phyloP scores from a whole-genome alignment of 768 basidiomycete species.

The Tremella yokohamensis region DNA sequence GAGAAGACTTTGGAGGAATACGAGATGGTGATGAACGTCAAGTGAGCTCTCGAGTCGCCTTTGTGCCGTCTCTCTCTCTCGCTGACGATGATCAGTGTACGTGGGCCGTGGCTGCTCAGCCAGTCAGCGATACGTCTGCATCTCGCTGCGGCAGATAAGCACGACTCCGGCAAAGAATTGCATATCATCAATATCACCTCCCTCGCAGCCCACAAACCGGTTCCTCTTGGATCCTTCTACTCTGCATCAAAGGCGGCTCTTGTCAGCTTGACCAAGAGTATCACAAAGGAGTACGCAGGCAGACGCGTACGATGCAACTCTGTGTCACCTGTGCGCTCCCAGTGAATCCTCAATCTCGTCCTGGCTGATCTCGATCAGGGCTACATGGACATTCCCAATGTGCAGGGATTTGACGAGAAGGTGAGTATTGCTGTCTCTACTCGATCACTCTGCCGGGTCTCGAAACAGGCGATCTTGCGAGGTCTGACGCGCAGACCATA shows the following conservation, averaged over 20 bases:
- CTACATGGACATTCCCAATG: constrained; percentile 21
- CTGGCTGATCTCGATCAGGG: constrained; percentile 9
- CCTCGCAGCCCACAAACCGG: constrained; percentile 3
- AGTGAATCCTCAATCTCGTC: not conserved
- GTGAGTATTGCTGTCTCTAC: constrained; percentile 5
- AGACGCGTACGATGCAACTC: constrained; percentile 14
- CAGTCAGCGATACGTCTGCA: constrained; percentile 18
- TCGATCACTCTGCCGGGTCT: no score
- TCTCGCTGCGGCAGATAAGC: constrained; percentile 1
- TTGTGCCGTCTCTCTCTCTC: not conserved
- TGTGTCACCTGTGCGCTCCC: constrained; percentile 11
- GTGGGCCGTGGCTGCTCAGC: constrained; percentile 14
- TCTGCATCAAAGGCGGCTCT: constrained; percentile 19
- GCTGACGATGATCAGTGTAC: constrained; percentile 12
- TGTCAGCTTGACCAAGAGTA: constrained; percentile 13
- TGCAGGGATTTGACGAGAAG: constrained; percentile 17
- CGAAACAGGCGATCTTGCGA: no score
- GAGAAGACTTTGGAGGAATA: constrained; percentile 18
- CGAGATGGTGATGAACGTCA: constrained; percentile 27
- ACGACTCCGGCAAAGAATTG: not conserved
- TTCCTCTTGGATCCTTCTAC: constrained; percentile 6
- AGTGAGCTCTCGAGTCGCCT: constrained; percentile 21
- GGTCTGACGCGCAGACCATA: not conserved
- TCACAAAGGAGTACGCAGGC: constrained; percentile 14
- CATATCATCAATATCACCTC: constrained; percentile 22